Percentiles rank a stretch among this genome's conserved stretches.
These are phyloP conservation scores for Isatis tinctoria DNA, from an alignment of 345 rosid species.

Conservation along the genomic window DNA sequence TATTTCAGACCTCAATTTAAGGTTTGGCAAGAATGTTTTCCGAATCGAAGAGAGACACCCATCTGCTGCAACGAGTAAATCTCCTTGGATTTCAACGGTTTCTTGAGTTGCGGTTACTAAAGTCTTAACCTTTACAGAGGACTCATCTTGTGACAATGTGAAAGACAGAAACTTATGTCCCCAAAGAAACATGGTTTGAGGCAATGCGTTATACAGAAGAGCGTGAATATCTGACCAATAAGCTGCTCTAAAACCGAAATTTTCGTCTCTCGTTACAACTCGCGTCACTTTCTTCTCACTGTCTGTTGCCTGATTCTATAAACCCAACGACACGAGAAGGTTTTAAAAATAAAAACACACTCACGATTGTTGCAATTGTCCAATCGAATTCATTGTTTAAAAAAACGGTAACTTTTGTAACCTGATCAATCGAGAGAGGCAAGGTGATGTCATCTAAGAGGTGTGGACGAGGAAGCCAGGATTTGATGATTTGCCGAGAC, in stretches of 20 bases:
- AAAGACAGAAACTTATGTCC: slow-evolving; percentile 64
- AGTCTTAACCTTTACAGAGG: slow-evolving; percentile 45
- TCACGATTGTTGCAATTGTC: neutral
- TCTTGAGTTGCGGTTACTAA: slow-evolving; percentile 42
- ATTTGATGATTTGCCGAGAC: slow-evolving; percentile 42
- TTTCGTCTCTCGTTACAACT: slow-evolving; percentile 58
- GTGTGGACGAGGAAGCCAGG: slow-evolving; percentile 53
- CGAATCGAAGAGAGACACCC: slow-evolving; percentile 74
- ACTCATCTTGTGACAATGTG: slow-evolving; percentile 38
- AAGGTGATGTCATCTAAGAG: slow-evolving; percentile 45
- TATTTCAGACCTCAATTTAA: slow-evolving; percentile 56
- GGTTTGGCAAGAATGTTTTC: slow-evolving; percentile 47
- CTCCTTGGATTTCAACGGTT: slow-evolving; percentile 46
- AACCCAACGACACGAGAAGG: neutral
- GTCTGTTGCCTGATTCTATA: slow-evolving; percentile 53
- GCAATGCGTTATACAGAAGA: slow-evolving; percentile 46
- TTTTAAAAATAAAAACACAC: neutral
- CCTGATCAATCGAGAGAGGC: slow-evolving; percentile 62
- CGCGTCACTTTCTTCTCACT: slow-evolving; percentile 33
- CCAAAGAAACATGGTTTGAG: slow-evolving; percentile 51
- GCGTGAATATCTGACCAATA: slow-evolving; percentile 77
- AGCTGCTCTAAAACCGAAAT: slow-evolving; percentile 66
- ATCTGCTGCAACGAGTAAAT: slow-evolving; percentile 80
- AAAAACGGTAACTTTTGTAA: neutral
- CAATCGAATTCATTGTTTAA: neutral